Evolutionary conservation across 768 basidiomycete species (phyloP).

Genomic region (Amanita rubescens): DNA sequence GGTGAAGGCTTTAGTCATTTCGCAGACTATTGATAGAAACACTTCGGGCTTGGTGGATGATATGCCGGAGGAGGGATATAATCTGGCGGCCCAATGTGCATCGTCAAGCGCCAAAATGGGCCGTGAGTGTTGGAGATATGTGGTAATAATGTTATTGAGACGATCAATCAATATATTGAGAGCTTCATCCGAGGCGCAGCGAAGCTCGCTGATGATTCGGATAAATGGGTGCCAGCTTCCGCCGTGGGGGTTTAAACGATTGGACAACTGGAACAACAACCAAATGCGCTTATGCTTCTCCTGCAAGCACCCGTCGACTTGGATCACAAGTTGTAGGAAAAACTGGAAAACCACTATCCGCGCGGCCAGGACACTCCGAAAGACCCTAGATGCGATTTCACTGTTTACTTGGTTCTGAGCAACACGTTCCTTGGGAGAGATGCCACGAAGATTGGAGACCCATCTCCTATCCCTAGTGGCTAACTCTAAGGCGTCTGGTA

Average conservation of each 20-base stretch:
- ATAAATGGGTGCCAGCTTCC: conserved; percentile 12
- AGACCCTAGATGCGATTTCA: conserved; percentile 5
- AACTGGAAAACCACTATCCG: no score
- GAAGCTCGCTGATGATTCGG: conserved; percentile 10
- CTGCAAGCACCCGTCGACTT: conserved; percentile 8
- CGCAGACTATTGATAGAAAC: conserved; percentile 13
- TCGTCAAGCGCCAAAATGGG: conserved; percentile 11
- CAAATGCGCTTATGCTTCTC: conserved; percentile 14
- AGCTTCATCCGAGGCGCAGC: conserved; percentile 11
- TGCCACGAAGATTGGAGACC: neutral
- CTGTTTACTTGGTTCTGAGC: conserved; percentile 5
- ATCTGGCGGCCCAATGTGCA: conserved; percentile 4
- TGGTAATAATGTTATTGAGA: conserved; percentile 6
- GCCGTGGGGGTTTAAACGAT: neutral
- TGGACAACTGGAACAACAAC: no score
- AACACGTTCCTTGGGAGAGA: conserved; percentile 3
- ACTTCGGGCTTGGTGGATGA: conserved; percentile 10
- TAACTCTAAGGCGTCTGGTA: conserved; percentile 5
- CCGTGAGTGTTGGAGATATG: conserved; percentile 8
- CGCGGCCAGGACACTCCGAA: conserved; percentile 6
- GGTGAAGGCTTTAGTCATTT: conserved; percentile 12
- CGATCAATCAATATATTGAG: conserved; percentile 9
- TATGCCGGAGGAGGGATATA: conserved; percentile 11
- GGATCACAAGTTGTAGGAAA: conserved; percentile 3
- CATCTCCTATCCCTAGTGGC: conserved; percentile 2